Conservation (phyloP, 73 alveolate species). For the Blepharisma stoltei region DNA sequence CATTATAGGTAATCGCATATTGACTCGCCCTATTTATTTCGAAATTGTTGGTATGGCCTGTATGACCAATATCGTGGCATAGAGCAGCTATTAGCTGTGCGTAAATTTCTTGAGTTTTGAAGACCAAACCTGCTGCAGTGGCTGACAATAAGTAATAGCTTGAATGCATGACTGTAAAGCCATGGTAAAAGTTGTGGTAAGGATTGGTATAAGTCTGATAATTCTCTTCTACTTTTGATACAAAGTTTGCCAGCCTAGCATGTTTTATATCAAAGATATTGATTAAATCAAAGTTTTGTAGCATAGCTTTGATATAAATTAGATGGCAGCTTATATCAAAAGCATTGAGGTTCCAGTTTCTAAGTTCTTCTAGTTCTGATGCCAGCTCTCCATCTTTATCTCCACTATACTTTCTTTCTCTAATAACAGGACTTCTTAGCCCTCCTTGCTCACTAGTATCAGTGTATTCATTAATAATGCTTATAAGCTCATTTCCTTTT, state of each 20-base stretch:
- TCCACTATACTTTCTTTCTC: background rate
- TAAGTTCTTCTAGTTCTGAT: background rate
- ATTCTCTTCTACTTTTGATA: background rate
- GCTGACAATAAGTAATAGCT: background rate
- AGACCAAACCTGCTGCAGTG: background rate
- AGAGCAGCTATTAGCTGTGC: constrained; percentile 27
- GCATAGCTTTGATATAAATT: background rate
- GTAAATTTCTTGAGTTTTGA: background rate
- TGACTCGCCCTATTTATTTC: constrained; percentile 34
- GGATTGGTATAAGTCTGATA: background rate
- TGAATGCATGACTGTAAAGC: background rate
- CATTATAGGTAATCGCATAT: constrained; percentile 35
- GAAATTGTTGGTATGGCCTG: constrained; percentile 44
- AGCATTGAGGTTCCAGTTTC: background rate
- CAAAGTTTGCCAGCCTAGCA: background rate
- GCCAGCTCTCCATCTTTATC: background rate
- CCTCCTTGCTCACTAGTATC: background rate
- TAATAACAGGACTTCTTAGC: background rate
- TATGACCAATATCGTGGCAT: constrained; percentile 58
- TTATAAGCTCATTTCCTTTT: background rate
- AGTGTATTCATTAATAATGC: background rate
- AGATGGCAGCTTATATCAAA: background rate
- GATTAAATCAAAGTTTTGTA: background rate
- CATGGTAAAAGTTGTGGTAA: background rate
- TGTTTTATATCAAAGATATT: background rate